These are phyloP conservation scores for Lipomyces oligophaga DNA, from an alignment of 805 yeast genomes.

Conservation along the genomic window DNA sequence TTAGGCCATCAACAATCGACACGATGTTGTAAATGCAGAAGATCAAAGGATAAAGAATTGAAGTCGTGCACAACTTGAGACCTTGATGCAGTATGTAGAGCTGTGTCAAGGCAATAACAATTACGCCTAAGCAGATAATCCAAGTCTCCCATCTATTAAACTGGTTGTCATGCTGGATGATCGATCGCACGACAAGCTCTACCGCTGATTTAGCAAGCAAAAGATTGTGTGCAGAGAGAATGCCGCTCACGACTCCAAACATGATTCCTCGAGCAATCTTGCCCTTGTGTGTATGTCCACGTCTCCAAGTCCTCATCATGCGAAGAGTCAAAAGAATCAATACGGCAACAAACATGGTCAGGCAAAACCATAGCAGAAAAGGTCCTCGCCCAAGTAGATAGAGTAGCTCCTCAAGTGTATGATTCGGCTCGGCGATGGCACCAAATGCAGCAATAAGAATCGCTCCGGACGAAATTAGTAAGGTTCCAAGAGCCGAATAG, in stretches of 20 bases:
- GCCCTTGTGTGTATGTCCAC: constrained; percentile 28
- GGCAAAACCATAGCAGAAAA: constrained; percentile 57
- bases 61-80: constrained; percentile 63
- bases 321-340: constrained; percentile 19
- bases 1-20: constrained; percentile 62
- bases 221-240: constrained; percentile 78
- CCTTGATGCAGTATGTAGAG: constrained; percentile 72
- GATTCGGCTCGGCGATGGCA: constrained; percentile 51
- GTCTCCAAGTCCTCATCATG: constrained; percentile 28
- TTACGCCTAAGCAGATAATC: constrained; percentile 51
- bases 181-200: constrained; percentile 55
- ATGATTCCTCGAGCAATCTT: constrained; percentile 51
- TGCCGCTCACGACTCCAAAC: constrained; percentile 69
- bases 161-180: constrained; percentile 39
- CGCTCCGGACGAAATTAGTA: constrained; percentile 69
- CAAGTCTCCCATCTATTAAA: constrained; percentile 46
- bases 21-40: constrained; percentile 76
- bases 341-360: constrained; percentile 34
- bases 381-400: constrained; percentile 42
- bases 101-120: constrained; percentile 65
- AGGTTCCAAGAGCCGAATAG: constrained; percentile 59
- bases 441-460: constrained; percentile 73
- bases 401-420: constrained; percentile 47
- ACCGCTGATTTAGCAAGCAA: constrained; percentile 81
- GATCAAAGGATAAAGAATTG: constrained; percentile 77